These are phyloP conservation scores for Rhizomucor pusillus DNA, from an alignment of 371 early-diverging fungal species.

Conservation along the genomic window DNA sequence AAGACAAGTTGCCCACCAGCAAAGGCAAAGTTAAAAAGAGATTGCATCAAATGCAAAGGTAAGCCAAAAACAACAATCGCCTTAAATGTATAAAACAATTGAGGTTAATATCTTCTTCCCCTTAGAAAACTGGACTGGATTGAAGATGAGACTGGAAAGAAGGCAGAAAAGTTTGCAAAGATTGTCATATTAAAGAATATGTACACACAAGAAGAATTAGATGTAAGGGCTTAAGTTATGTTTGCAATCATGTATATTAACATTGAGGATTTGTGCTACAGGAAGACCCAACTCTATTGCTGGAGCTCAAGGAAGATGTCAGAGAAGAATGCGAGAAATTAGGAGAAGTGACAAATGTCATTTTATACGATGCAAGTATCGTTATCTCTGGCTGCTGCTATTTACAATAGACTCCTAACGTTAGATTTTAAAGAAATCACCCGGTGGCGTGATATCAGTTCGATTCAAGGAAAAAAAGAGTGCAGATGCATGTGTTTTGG, in stretches of 20 bases:
- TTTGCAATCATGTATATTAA: not conserved
- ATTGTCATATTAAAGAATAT: conserved; percentile 91
- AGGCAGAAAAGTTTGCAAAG: conserved; percentile 71
- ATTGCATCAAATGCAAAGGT: conserved; percentile 76
- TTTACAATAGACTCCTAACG: not conserved
- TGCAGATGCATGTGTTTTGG: conserved; percentile 80
- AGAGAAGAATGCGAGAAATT: conserved; percentile 90
- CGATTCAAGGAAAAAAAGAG: conserved; percentile 80
- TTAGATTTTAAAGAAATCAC: conserved; percentile 53
- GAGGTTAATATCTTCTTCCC: not conserved
- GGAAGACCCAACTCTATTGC: conserved; percentile 80
- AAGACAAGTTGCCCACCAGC: conserved; percentile 41
- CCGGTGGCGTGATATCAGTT: conserved; percentile 88
- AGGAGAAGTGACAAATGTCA: conserved; percentile 91
- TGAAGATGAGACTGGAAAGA: conserved; percentile 74
- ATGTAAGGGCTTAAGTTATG: conserved; percentile 45
- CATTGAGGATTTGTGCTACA: conserved; percentile 19
- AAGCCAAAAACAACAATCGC: conserved; percentile 1
- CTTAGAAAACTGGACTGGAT: conserved; percentile 89
- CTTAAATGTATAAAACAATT: too few relatives aligned
- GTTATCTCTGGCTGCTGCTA: not conserved
- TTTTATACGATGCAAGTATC: conserved; percentile 77
- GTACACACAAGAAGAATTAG: conserved; percentile 88
- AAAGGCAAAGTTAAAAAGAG: conserved; percentile 59
- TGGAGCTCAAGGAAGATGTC: conserved; percentile 93